Evolutionary conservation across 2,329 filamentous ascomycete genomes (phyloP), one percentile per base, ranked within the genome.

Genomic region (Calonectria hawksworthii): DNA sequence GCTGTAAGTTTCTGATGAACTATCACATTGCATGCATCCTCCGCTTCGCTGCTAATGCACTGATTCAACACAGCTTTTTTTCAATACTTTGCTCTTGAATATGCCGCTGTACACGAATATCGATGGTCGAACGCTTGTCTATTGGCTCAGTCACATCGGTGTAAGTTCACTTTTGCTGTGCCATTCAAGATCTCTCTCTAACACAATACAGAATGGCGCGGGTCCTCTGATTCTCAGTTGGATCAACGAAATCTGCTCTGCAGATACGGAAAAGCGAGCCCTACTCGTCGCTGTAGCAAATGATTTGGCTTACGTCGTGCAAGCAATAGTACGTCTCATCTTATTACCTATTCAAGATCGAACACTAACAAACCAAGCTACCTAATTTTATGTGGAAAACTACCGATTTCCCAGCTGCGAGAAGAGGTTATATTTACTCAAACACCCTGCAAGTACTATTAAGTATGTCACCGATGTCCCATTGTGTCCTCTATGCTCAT

Each of bases 201-300:
- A 11, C 30, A 4, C 18, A 0, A 3, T 64, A 6, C 26, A 77
- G 76, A 47, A 69, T 16, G 76, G 78, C 10, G 78, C 77, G 2
- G 77, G 78, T 3, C 78, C 76, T 28, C 76, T 80, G 1, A 79
- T 79, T 13, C 70, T 80, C 4, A 78, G 77, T 18, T 80, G 77
- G 77, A 78, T 79, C 16, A 79, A 79, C 26, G 77, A 80, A n/a
- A 78, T 79, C 1, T 78, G 77, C 30, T 70, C 71, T 0, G 59
- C 66, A 9, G 78, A 80, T 70, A 79, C 78, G 1, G 78, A 80
- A 56, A 79, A 79, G 9, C 73, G 76, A 51, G 77, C 76, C 2
- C 26, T 80, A 0, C 52, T 80, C 5, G 77, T 80, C 11, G 73
- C 61, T 4, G 72, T 74, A 66, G 68, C 74, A 3, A 74, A 74